Evolutionary conservation across 768 basidiomycete genomes (phyloP), one percentile per base, ranked within the genome.

Genomic region (Tylopilus rubrobrunneus): DNA sequence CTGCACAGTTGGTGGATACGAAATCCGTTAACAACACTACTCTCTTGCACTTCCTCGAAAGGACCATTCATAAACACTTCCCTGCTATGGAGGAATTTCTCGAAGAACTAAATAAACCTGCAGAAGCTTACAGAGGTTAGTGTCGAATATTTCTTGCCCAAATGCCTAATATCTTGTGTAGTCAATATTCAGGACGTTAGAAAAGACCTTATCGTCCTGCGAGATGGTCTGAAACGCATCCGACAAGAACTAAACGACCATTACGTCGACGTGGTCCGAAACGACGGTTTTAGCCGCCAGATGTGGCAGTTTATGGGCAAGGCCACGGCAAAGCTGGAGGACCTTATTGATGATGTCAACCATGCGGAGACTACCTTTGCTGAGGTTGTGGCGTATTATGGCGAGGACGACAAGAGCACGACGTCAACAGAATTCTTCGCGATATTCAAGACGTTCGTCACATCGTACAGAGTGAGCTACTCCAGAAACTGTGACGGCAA

Each of bases 21-120:
- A 99, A 99, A 72, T 96, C 94, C 5, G 82, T 91, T 41, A 88
- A 93, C 65, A 96, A 95, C 54, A 92, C 90, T 12, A 99, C 95
- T 0, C 77, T 98, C 36, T 78, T 99, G 1, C 95, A 98, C 71
- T 98, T 98, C 77, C 71, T 98, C 45, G 95, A 97, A 66, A 78
- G 87, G 51, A 95, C 91, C 0, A 84, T 98, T 9, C 76, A 85
- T 28, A 89, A 87, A 63, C 86, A 95, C 61, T 97, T 98, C 72
- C 86, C 85, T 15, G 78, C 85, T 31, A 91, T 96, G 80, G 87
- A 91, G 63, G 79, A 76, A 5, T 99, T 98, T 71, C 67, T 97
- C 37, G 87, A 93, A 7, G 96, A 98, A 69, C 75, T 99, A 27
- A 80, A 80, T 41, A 91, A 86, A 62, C 93, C 96, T 0, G 85